Percentiles rank a stretch among this genome's conserved stretches.
Conservation (phyloP, 2,329 filamentous ascomycete genomes). For the Proliferodiscus dingleyae region DNA sequence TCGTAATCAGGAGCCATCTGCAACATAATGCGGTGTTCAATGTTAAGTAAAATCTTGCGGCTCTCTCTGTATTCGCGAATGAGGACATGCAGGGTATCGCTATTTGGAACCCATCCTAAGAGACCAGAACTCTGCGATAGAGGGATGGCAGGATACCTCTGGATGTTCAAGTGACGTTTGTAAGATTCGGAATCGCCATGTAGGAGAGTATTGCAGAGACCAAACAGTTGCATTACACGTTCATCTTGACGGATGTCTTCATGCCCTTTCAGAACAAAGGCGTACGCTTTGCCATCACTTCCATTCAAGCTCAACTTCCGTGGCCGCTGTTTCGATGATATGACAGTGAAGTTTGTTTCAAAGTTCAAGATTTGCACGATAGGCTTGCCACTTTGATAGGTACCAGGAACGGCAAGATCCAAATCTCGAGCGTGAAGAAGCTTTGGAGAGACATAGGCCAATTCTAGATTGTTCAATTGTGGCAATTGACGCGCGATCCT, state of each 20-base stretch:
- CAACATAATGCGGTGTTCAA: conserved; percentile 98
- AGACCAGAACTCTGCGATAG: conserved; percentile 94
- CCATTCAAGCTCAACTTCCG: conserved; percentile 83
- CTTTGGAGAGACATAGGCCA: conserved; percentile 95
- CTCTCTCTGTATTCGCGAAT: conserved; percentile 97
- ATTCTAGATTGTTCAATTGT: conserved; percentile 85
- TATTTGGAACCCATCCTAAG: conserved; percentile 94
- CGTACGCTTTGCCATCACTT: conserved; percentile 82
- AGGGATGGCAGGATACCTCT: conserved; percentile 93
- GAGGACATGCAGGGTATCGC: conserved; percentile 91
- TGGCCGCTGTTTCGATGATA: conserved; percentile 94
- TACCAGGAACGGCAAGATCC: conserved; percentile 92
- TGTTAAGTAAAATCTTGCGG: conserved; percentile 95
- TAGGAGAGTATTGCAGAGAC: conserved; percentile 91
- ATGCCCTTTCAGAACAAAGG: conserved; percentile 94
- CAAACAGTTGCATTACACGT: conserved; percentile 98
- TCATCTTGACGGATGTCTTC: conserved; percentile 99
- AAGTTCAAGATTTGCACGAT: conserved; percentile 85
- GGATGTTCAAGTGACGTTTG: conserved; percentile 94
- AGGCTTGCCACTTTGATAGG: conserved; percentile 73
- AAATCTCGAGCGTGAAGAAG: conserved; percentile 80
- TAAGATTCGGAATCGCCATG: conserved; percentile 92
- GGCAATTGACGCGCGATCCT: conserved; percentile 91
- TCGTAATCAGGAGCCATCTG: conserved; percentile 99
- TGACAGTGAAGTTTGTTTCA: conserved; percentile 83